phyloP scores from a whole-genome alignment of 2,329 filamentous ascomycete species.

The Phyllosticta ampelicida region DNA sequence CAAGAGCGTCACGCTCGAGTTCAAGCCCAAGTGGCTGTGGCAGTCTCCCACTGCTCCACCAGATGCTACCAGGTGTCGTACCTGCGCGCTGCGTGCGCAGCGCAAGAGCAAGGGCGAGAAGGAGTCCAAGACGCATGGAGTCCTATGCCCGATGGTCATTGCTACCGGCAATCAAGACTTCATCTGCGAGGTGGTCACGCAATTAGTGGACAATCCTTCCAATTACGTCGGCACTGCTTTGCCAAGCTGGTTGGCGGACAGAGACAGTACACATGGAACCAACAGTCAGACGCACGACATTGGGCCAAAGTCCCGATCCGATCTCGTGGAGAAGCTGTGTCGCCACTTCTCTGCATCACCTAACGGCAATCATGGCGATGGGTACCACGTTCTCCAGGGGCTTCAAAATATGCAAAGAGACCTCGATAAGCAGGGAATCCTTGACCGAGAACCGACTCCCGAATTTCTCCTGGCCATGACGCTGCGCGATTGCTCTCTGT shows the following conservation, averaged over 20 bases:
- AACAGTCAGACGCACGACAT: neutral
- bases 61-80: constrained; percentile 32
- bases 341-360: constrained; percentile 16
- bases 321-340: constrained; percentile 12
- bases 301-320: constrained; percentile 1
- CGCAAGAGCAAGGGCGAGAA: constrained; percentile 16
- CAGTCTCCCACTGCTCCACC: constrained; percentile 35
- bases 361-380: constrained; percentile 17
- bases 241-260: constrained; percentile 4
- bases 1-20: constrained; percentile 20
- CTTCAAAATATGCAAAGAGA: constrained; percentile 27
- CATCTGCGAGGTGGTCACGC: constrained; percentile 11
- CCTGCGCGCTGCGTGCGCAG: constrained; percentile 34
- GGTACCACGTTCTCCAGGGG: constrained; percentile 25
- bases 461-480: constrained; percentile 35
- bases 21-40: constrained; percentile 40
- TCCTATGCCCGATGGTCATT: constrained; percentile 32
- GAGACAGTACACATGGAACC: neutral
- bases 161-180: constrained; percentile 19
- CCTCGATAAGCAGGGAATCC: constrained; percentile 29
- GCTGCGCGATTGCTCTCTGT: constrained; percentile 37
- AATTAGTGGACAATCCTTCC: constrained; percentile 5
- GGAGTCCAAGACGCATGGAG: constrained; percentile 14
- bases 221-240: constrained; percentile 7
- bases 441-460: constrained; percentile 10